phyloP scores from a whole-genome alignment of 805 yeast genomes.

The Cyberlindnera americana region DNA sequence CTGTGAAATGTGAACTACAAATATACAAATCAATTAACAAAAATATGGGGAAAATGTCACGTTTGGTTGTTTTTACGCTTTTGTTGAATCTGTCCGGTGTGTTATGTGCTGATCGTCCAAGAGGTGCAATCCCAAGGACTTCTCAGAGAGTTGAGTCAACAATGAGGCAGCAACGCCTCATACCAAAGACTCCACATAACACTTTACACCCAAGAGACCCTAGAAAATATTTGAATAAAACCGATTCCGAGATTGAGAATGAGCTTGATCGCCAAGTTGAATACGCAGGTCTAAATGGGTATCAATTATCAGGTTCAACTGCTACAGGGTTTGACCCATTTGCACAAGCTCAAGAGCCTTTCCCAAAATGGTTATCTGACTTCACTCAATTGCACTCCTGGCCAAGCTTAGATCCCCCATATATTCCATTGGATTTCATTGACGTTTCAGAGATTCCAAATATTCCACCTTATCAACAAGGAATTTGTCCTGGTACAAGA shows the following conservation, averaged over 20 bases:
- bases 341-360: conserved; percentile 37
- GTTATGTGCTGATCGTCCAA: not conserved
- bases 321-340: conserved; percentile 29
- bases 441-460: conserved; percentile 52
- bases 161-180: conserved; percentile 10
- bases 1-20: no score
- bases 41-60: no score
- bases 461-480: conserved; percentile 47
- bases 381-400: conserved; percentile 72
- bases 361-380: conserved; percentile 77
- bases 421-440: conserved; percentile 73
- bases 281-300: conserved; percentile 6
- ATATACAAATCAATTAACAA: no score
- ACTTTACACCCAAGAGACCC: conserved; percentile 9
- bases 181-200: conserved; percentile 10
- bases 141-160: conserved; percentile 10
- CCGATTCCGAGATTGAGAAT: conserved; percentile 11
- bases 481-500: conserved; percentile 54
- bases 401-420: conserved; percentile 90
- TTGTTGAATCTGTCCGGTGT: not conserved
- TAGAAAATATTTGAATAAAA: conserved; percentile 8
- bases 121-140: conserved; percentile 5
- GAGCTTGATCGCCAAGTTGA: conserved; percentile 10
- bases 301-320: conserved; percentile 9
- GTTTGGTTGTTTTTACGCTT: not conserved